Evolutionary conservation across 305 asterid genomes (phyloP), one percentile per base, ranked within the genome.

Genomic region (Plantago rigida): DNA sequence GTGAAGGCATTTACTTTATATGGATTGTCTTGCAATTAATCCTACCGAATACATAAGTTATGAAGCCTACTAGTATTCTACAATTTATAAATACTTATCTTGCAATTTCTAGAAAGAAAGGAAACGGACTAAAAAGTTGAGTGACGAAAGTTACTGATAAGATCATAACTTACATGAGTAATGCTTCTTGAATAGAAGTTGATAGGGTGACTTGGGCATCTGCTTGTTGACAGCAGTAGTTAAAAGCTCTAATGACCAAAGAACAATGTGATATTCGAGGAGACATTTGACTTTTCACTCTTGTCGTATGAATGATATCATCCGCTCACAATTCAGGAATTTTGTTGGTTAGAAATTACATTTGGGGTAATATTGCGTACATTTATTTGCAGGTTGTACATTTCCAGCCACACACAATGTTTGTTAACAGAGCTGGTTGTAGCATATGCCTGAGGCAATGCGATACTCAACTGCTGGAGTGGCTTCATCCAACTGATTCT

Each of bases 341-440:
- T 54, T 13, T 45, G 48, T 39, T 29, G 45, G 60, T 29, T 17
- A 24, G 42, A 65, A 24, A 14, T 39, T 11, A 41, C 2, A 51
- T 58, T 7, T 59, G 70, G 61, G 60, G 60, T 66, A 49, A 11
- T 56, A 53, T 46, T 66, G 51, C 14, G 60, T 62, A 29, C 63
- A 39, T 68, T 53, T 65, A 28, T 42, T 15, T 84, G 74, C 84
- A 93, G 99, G 99, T 89, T 62, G 84, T 93, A 69, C 93, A 93
- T 80, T 82, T 89, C 76, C 99, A 89, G 78, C 99, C 99, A 56
- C 95, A 87, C 70, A 78, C 94, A 26, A 68, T 87, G 82, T 82
- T 82, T 73, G 55, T 82, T 62, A 93, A 93, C 81, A 79, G 97
- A 82, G 81, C 79, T 59, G 99, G 99, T 47, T 72, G 72, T 71